Conservation (phyloP, 805 yeast species). For the Metschnikowia borealis region DNA sequence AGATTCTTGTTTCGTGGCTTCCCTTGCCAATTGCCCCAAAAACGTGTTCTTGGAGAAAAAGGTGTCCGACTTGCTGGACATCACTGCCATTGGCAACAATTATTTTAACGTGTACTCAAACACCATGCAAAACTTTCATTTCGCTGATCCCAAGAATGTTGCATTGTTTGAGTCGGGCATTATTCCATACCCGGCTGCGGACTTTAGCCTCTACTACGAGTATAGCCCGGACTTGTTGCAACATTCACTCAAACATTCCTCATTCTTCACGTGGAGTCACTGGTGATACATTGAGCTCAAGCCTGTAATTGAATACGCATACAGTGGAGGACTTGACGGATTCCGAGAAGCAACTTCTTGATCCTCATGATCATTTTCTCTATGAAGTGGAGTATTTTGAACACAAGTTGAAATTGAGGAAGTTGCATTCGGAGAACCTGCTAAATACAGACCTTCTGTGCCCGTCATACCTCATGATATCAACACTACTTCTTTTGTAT, state of each 20-base stretch:
- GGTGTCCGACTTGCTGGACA: constrained; percentile 24
- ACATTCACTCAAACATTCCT: constrained; percentile 10
- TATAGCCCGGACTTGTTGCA: constrained; percentile 15
- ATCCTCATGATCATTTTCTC: constrained; percentile 17
- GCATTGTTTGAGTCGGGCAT: constrained; percentile 14
- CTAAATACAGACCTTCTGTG: neutral
- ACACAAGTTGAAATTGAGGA: constrained; percentile 8
- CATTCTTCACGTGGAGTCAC: constrained; percentile 18
- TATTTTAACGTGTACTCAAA: constrained; percentile 22
- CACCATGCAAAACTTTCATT: constrained; percentile 15
- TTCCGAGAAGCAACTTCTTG: constrained; percentile 10
- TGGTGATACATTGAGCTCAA: constrained; percentile 12
- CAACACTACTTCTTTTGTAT: constrained; percentile 9
- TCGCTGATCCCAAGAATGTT: constrained; percentile 5
- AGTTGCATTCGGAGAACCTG: neutral
- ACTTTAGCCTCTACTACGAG: constrained; percentile 21
- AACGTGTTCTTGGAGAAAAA: constrained; percentile 19
- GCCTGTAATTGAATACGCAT: constrained; percentile 15
- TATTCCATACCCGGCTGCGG: constrained; percentile 23
- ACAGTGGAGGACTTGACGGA: constrained; percentile 18
- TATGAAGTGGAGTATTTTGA: constrained; percentile 18
- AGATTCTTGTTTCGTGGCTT: constrained; percentile 21
- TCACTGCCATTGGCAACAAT: constrained; percentile 21
- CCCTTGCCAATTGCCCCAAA: constrained; percentile 25
- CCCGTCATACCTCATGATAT: constrained; percentile 13